phyloP scores from a whole-genome alignment of 129 eudicot genomes.

The Logfia minima region DNA sequence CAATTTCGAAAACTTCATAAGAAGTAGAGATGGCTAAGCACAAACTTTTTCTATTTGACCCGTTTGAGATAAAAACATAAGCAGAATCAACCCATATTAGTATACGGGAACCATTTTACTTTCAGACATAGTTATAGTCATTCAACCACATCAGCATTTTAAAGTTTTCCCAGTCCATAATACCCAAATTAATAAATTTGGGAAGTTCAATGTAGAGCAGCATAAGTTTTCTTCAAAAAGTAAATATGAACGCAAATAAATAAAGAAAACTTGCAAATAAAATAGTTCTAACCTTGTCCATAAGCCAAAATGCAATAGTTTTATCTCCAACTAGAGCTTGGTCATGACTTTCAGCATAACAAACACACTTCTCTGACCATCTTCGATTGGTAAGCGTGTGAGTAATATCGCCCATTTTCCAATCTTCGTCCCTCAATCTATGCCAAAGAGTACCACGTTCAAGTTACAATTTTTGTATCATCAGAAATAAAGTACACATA shows the following conservation, averaged over 20 bases:
- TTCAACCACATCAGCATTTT: background rate
- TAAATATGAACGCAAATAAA: background rate
- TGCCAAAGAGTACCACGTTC: slow-evolving; percentile 17
- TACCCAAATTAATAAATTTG: background rate
- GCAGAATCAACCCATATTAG: background rate
- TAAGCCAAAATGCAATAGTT: slow-evolving; percentile 98
- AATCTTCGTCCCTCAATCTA: slow-evolving; percentile 91
- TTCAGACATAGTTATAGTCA: background rate
- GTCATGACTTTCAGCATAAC: slow-evolving; percentile 99
- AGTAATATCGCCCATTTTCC: slow-evolving; percentile 92
- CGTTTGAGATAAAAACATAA: background rate
- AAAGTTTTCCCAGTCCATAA: background rate
- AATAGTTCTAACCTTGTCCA: slow-evolving; percentile 78
- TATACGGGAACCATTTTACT: background rate
- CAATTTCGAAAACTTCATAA: background rate
- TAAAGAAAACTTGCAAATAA: background rate
- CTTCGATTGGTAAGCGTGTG: slow-evolving; percentile 94
- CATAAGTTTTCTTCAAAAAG: background rate
- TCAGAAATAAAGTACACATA: background rate
- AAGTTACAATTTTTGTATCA: background rate
- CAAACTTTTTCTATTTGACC: background rate
- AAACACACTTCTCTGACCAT: slow-evolving; percentile 91
- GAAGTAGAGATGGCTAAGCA: background rate
- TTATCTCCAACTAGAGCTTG: slow-evolving; percentile 99
- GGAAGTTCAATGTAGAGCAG: background rate